phyloP scores from a whole-genome alignment of 257 asterid species.

The Linderniella brevidens region DNA sequence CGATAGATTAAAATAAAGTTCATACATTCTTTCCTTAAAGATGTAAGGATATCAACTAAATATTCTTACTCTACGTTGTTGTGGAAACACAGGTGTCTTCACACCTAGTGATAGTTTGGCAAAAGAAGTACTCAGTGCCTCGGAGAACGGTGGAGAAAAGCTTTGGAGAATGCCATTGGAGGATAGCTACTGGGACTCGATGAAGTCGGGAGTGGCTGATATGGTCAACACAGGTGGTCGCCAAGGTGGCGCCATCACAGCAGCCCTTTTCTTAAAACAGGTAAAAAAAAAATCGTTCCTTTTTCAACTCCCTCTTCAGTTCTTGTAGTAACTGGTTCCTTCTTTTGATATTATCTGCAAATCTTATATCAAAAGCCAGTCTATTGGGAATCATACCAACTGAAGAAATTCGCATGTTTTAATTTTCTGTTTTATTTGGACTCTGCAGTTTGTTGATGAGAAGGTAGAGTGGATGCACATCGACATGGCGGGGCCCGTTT shows the following conservation, averaged over 20 bases:
- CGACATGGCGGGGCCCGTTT: conserved; percentile 91
- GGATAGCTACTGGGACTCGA: conserved; percentile 89
- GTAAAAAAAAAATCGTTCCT: conserved; percentile 18
- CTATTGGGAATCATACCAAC: no score
- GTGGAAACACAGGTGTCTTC: conserved; percentile 57
- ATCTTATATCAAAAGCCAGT: no score
- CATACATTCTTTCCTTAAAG: no score
- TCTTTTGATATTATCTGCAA: no score
- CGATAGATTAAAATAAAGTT: no score
- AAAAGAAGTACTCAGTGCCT: conserved; percentile 62
- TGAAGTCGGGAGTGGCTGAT: conserved; percentile 96
- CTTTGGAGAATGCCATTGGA: conserved; percentile 96
- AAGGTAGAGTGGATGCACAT: conserved; percentile 97
- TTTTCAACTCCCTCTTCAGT: background rate
- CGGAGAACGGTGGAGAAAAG: conserved; percentile 75
- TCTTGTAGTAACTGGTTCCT: no score
- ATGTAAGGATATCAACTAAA: no score
- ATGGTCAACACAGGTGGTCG: conserved; percentile 95
- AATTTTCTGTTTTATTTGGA: no score
- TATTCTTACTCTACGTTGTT: no score
- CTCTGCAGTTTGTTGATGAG: conserved; percentile 91
- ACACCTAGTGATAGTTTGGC: conserved; percentile 84
- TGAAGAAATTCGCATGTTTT: no score
- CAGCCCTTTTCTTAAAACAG: conserved; percentile 99
- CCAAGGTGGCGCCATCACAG: conserved; percentile 86